Base-by-base conservation (phyloP, 2,329 filamentous ascomycete genomes). In the Alternaria panax region DNA sequence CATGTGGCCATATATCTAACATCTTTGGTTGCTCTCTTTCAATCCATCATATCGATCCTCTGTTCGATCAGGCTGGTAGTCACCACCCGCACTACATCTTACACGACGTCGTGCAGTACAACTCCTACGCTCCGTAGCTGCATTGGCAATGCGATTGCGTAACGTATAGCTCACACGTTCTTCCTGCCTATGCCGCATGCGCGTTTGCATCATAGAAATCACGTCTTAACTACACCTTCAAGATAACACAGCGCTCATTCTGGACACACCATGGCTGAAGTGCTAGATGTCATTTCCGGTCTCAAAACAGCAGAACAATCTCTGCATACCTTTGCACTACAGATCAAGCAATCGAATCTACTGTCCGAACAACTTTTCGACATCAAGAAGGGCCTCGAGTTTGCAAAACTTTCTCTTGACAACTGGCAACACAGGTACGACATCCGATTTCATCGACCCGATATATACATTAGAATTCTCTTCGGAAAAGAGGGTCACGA, bases 401-500 rank as follows among this genome's bases (percentile, higher is more conserved):
- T 60, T 20, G 60, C 59, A 5, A 60, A 72, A 48, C 57, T 67
- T 22, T 59, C 67, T 9, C 58, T 74, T 2, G 54, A 68, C n/a
- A 60, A 55, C 20, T 73, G 71, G 71, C 63, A 70, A 27, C 54
- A 54, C 4, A 74, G 69, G 45, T 73, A 62, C 41, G 65, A 71
- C 16, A 54, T 73, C 8, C 62, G 66, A 18, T 54, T 64, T 22
- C 60, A 64, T 6, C 68, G 60, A 48, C 63, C 66, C 2, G 18
- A 59, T 38, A 40, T 68, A 16, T 71, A 72, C 53, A 61, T 66
- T 59, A 63, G 63, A 30, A 64, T 67, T 4, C 42, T 74, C 2
- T 73, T 73, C 20, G 70, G 70, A 7, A 60, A 57, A 25, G 54
- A 58, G 42, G 71, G 71, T 9, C 63, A 57, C 28, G 54, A 69